Percentiles rank a stretch among this genome's conserved stretches.
Conservation (phyloP, 2,329 filamentous ascomycete genomes). For the Verticillium tricorpus region DNA sequence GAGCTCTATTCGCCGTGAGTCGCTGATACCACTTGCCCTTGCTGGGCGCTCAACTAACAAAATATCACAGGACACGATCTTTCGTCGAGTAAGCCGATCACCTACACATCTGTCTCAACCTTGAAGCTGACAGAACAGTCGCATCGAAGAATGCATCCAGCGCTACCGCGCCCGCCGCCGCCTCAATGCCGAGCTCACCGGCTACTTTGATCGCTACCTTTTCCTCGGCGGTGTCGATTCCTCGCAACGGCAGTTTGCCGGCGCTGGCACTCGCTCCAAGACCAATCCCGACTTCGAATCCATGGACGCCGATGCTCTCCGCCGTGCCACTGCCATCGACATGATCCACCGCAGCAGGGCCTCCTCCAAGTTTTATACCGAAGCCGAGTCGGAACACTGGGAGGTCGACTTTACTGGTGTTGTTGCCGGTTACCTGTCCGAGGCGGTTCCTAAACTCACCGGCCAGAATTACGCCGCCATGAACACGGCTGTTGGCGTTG, state of each 20-base stretch:
- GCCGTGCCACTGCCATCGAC: conserved; percentile 59
- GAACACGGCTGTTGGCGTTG: conserved; percentile 58
- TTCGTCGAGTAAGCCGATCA: conserved; percentile 49
- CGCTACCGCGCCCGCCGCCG: conserved; percentile 75
- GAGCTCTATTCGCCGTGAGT: conserved; percentile 64
- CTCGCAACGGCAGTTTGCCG: conserved; percentile 50
- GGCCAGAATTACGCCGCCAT: conserved; percentile 52
- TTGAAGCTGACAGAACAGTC: conserved; percentile 40
- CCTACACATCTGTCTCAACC: background rate
- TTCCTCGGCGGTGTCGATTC: conserved; percentile 75
- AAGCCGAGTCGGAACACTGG: conserved; percentile 53
- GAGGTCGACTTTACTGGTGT: conserved; percentile 76
- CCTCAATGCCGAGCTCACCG: conserved; percentile 56
- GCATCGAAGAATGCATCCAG: conserved; percentile 81
- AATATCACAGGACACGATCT: conserved; percentile 35
- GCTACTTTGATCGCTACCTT: conserved; percentile 76
- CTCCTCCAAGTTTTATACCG: conserved; percentile 45
- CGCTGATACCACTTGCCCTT: background rate
- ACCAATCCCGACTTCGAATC: conserved; percentile 34
- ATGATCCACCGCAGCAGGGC: conserved; percentile 46
- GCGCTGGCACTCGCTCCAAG: conserved; percentile 46
- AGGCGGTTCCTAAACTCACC: conserved; percentile 38
- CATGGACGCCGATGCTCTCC: conserved; percentile 61
- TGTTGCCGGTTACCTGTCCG: conserved; percentile 73
- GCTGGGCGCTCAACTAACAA: background rate